These are phyloP conservation scores for Cladosporium sp. DNA, from an alignment of 2,329 filamentous ascomycete genomes.

Conservation along the genomic window DNA sequence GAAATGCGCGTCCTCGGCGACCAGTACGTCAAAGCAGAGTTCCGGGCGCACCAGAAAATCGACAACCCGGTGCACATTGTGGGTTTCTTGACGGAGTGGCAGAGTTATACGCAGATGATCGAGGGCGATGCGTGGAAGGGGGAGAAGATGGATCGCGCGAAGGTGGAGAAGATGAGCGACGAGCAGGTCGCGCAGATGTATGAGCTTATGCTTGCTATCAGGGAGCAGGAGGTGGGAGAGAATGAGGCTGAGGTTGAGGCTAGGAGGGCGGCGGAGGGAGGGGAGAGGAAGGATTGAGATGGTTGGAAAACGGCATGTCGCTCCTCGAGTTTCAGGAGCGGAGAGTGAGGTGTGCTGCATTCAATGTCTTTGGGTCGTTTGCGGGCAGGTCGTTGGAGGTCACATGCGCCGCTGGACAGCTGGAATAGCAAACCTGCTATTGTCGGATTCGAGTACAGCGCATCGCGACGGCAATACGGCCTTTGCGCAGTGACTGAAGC, in stretches of 20 bases:
- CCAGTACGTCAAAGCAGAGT: conserved; percentile 89
- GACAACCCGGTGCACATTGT: conserved; percentile 94
- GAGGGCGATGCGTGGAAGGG: conserved; percentile 84
- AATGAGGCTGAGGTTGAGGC: conserved; percentile 32
- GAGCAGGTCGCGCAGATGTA: conserved; percentile 84
- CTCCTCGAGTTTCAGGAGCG: no score
- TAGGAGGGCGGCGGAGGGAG: conserved; percentile 1
- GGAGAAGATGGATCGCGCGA: conserved; percentile 74
- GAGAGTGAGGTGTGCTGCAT: neutral
- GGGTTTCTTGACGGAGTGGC: conserved; percentile 95
- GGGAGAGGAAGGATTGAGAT: conserved; percentile 4
- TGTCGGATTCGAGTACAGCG: neutral
- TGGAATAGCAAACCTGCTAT: neutral
- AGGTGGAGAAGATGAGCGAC: conserved; percentile 95
- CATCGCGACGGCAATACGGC: neutral
- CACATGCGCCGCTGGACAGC: neutral
- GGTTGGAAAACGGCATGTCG: no score
- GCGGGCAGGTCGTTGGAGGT: neutral
- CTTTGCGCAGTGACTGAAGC: neutral
- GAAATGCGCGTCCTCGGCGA: conserved; percentile 82
- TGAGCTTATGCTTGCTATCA: conserved; percentile 84
- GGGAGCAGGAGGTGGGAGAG: conserved; percentile 47
- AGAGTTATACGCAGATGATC: conserved; percentile 86
- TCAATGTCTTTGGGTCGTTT: no score
- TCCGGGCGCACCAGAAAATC: conserved; percentile 73